phyloP scores from a whole-genome alignment of 148 eudicot species.

The Silene latifolia region DNA sequence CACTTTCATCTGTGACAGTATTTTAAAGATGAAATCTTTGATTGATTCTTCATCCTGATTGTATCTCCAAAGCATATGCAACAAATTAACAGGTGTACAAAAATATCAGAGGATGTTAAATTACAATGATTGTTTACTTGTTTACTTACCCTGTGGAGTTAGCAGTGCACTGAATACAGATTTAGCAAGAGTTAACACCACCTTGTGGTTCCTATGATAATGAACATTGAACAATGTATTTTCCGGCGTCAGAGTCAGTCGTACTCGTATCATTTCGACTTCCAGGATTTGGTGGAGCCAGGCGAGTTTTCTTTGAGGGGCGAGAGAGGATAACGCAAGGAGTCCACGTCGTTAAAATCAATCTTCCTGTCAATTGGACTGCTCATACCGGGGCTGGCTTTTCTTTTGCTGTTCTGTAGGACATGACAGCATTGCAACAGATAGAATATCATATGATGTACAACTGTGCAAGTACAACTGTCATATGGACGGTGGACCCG shows the following conservation, averaged over 20 bases:
- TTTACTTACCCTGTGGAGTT: constrained; percentile 13
- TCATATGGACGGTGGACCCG: too few relatives aligned
- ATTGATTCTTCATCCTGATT: background rate
- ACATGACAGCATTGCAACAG: background rate
- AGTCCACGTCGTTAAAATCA: constrained; percentile 47
- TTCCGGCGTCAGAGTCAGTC: background rate
- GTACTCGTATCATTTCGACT: constrained; percentile 20
- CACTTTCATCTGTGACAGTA: too few relatives aligned
- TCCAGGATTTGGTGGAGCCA: constrained; percentile 38
- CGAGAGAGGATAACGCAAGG: constrained; percentile 59
- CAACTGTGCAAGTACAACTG: too few relatives aligned
- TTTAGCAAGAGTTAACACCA: background rate
- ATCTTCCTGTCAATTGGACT: constrained; percentile 62
- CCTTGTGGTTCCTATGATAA: background rate
- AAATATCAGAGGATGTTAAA: constrained; percentile 1
- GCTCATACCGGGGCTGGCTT: constrained; percentile 49
- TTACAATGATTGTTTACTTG: constrained; percentile 4
- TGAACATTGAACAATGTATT: background rate
- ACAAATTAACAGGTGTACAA: constrained; percentile 10
- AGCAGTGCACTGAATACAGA: constrained; percentile 21
- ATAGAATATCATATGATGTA: background rate
- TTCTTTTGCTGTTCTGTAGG: constrained; percentile 67
- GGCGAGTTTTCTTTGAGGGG: constrained; percentile 64
- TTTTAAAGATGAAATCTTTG: too few relatives aligned
- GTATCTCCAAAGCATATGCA: background rate